Percentiles rank a stretch among this genome's conserved stretches.
phyloP scores from a whole-genome alignment of 1,284 basidiomycete genomes.

The Athelia psychrophila region DNA sequence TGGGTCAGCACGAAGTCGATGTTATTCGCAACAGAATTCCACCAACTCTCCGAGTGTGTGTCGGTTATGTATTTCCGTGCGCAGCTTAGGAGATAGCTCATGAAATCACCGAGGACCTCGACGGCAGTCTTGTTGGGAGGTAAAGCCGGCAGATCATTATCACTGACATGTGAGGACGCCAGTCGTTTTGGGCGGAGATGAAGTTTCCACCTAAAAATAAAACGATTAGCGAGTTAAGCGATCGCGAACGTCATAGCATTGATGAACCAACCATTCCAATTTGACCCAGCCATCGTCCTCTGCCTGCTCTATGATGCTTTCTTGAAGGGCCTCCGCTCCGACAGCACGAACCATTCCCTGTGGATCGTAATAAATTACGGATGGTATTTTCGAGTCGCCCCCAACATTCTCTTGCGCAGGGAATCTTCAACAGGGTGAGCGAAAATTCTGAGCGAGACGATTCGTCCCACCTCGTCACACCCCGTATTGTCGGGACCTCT shows the following conservation, averaged over 20 bases:
- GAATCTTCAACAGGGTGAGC: conserved; percentile 18
- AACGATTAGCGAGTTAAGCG: background rate
- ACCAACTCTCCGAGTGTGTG: conserved; percentile 14
- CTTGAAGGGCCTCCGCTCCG: conserved; percentile 29
- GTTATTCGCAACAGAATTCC: conserved; percentile 12
- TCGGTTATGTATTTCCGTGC: conserved; percentile 19
- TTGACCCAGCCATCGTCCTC: conserved; percentile 25
- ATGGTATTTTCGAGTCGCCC: conserved; percentile 33
- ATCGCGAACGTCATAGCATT: background rate
- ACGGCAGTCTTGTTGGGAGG: background rate
- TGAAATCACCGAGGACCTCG: conserved; percentile 9
- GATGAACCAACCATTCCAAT: conserved; percentile 28
- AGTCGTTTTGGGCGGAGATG: conserved; percentile 8
- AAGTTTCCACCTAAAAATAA: conserved; percentile 13
- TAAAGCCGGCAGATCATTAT: background rate
- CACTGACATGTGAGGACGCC: background rate
- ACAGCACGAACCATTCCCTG: conserved; percentile 24
- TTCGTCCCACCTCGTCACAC: conserved; percentile 9
- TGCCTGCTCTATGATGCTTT: conserved; percentile 20
- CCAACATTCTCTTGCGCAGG: conserved; percentile 28
- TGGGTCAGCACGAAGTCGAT: conserved; percentile 27
- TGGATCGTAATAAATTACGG: conserved; percentile 30
- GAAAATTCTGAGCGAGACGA: background rate
- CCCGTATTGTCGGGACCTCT: conserved; percentile 12
- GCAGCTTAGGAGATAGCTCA: conserved; percentile 18